Base-by-base conservation (phyloP, 2,329 filamentous ascomycete species). In the Penicillium brevicompactum region DNA sequence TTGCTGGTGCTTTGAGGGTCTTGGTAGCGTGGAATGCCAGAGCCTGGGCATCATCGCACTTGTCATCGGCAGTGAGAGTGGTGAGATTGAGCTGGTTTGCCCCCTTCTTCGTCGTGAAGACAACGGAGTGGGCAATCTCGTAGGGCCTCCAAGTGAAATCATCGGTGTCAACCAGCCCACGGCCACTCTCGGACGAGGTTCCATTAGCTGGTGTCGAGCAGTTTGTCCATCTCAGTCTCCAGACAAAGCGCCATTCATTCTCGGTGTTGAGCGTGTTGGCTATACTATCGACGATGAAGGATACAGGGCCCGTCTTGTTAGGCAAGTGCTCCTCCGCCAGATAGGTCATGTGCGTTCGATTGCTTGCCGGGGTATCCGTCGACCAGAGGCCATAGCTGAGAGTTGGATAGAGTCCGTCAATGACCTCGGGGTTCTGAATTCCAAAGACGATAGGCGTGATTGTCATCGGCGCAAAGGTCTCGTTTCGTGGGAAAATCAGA, bases 381-480 rank as follows among this genome's bases (percentile, higher is more conserved):
- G 47, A 24, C 47, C 38, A 50, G 14, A 50, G 6, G 16, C 47
- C 38, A 38, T 50, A 50, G 18, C 16, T n/a, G 13, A 50, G 24
- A 43, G 30, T 31, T 22, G 47, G 47, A 50, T 50, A 50, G 47
- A 50, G 38, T 43, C 47, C 34, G 42, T 43, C 24, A 34, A 50
- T 50, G 11, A 27, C 47, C 10, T 22, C 24, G 14, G 51, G 49
- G 40, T 58, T 55, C 32, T 58, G 58, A 44, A 60, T 45, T 24
- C 49, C 58, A 8, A 60, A 58, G 1, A 60, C 49, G n/a, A 60
- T 49, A 13, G 58, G 55, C 32, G 43, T 49, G 48, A 60, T n/a
- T 14, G 43, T 7, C n/a, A 43, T 30, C 10, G 52, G 46, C 1
- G 13, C 14, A 46, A 42, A 58, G 21, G 24, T 60, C 30, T 47